A percentile compares a stretch with the other conserved stretches of the same genome.
These are phyloP conservation scores for Epithele typhae DNA, from an alignment of 768 basidiomycete genomes.

Conservation along the genomic window DNA sequence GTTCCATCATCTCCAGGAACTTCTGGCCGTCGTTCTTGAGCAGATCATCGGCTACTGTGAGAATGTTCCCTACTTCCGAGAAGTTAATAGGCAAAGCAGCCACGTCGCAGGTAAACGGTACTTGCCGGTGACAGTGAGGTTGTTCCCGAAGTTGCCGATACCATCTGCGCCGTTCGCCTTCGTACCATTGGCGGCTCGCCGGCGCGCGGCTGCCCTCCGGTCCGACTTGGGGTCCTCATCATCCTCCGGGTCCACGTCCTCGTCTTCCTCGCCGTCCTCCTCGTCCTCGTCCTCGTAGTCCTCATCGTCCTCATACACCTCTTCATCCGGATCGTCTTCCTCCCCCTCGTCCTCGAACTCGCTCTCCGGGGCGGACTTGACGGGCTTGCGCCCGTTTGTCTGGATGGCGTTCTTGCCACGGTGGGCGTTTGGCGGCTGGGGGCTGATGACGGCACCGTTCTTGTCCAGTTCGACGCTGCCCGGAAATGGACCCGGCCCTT, in stretches of 20 bases:
- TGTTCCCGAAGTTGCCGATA: slow-evolving; percentile 75
- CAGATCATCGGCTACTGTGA: slow-evolving; percentile 97
- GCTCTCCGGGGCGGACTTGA: slow-evolving; percentile 46
- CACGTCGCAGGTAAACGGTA: slow-evolving; percentile 21
- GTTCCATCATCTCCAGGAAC: slow-evolving; percentile 99
- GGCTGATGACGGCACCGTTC: slow-evolving; percentile 67
- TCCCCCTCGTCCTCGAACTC: slow-evolving; percentile 65
- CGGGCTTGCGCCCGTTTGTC: slow-evolving; percentile 39
- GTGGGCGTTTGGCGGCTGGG: slow-evolving; percentile 22
- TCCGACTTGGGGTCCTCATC: slow-evolving; percentile 27
- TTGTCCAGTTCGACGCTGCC: slow-evolving; percentile 96
- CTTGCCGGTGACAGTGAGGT: slow-evolving; percentile 78
- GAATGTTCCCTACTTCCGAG: slow-evolving; percentile 84
- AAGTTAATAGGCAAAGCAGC: slow-evolving; percentile 16
- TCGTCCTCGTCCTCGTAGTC: slow-evolving; percentile 72
- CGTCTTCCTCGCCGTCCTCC: slow-evolving; percentile 64
- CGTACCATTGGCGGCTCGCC: slow-evolving; percentile 34
- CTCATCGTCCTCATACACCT: slow-evolving; percentile 53
- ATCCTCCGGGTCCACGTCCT: slow-evolving; percentile 37
- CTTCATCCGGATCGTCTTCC: slow-evolving; percentile 49
- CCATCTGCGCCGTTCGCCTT: slow-evolving; percentile 56
- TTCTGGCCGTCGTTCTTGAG: slow-evolving; percentile 98
- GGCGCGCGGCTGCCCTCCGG: slow-evolving; percentile 21
- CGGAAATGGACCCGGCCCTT: slow-evolving; percentile 96
- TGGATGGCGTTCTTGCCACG: slow-evolving; percentile 25